Conservation (phyloP, 441 rosid genomes). For the Erodium trifolium region DNA sequence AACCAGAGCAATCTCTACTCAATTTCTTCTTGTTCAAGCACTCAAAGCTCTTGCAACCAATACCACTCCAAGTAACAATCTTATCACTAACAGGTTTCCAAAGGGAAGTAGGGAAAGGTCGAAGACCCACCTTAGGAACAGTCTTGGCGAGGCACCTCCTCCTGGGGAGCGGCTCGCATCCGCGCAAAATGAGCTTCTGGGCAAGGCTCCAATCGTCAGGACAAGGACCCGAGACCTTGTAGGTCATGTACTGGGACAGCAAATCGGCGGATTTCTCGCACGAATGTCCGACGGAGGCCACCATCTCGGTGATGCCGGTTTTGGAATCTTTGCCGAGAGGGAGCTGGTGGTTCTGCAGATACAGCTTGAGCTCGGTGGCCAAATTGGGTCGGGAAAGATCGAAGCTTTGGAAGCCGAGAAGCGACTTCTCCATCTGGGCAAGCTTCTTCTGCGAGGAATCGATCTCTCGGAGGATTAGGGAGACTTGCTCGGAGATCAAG, state of each 20-base stretch:
- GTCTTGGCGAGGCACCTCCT: constrained; percentile 72
- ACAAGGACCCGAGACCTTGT: constrained; percentile 61
- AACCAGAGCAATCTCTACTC: constrained; percentile 14
- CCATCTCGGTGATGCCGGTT: constrained; percentile 93
- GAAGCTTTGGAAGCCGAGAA: constrained; percentile 63
- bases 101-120: too few species aligned
- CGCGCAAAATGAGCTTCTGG: constrained; percentile 72
- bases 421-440: constrained; percentile 76
- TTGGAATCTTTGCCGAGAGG: constrained; percentile 93
- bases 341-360: constrained; percentile 65
- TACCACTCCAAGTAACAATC: constrained; percentile 76
- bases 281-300: constrained; percentile 84
- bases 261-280: constrained; percentile 76
- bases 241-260: constrained; percentile 72
- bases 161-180: constrained; percentile 87
- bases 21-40: constrained; percentile 71
- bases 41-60: constrained; percentile 69
- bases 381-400: constrained; percentile 79
- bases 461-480: constrained; percentile 72
- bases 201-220: constrained; percentile 93
- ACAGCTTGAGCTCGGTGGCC: constrained; percentile 71
- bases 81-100: constrained; percentile 76
- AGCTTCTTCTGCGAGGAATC: constrained; percentile 81
- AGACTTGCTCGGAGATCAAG: constrained; percentile 79
- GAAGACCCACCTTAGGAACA: constrained; percentile 54